Evolutionary conservation across 108 stramenopile genomes (phyloP), one percentile per base, ranked within the genome.

Genomic region (Mediolabrus comicus): DNA sequence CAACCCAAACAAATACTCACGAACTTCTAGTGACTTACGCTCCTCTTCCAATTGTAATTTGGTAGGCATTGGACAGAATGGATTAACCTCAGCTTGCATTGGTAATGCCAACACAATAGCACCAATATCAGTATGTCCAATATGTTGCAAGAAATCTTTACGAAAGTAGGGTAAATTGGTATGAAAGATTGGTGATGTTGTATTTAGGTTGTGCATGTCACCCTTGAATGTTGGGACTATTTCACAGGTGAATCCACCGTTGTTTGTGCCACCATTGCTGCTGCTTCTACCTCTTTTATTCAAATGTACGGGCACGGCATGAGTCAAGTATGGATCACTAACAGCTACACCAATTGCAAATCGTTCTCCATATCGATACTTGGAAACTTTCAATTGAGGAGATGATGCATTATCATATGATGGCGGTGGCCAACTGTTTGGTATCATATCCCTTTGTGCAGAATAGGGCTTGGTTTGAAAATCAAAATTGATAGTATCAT

Each of bases 81-180:
- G 57, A 69, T 59, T 17, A 43, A 9, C 22, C 19, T 34, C 17
- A 1, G 59, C 31, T 60, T 59, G 36, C 69, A 69, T 69, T 7
- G 69, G 69, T 24, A 69, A 14, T 2, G 69, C 69, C 14, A 69
- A 32, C 12, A 69, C 69, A 25, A 69, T 38, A 2, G 69, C 69
- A 13, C 69, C 69, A 52, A 69, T 69, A 27, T 69, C 69, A 16
- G 36, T 26, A 43, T 69, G 69, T 19, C 69, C 69, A 43, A 69
- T 60, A 14, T 58, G 26, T 51, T 60, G 58, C 31, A 69, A 30
- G 12, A 69, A 60, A 25, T 69, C 69, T 25, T 60, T 28, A 0
- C 59, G 58, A 12, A 60, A 60, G 46, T 69, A 69, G 46, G 69
- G 69, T 22, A 69, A 34, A 28, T 69, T 69, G 69, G 69, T 69